Evolutionary conservation across 1,284 basidiomycete genomes (phyloP), one percentile per base, ranked within the genome.

Genomic region (Exobasidium cylindrosporum): DNA sequence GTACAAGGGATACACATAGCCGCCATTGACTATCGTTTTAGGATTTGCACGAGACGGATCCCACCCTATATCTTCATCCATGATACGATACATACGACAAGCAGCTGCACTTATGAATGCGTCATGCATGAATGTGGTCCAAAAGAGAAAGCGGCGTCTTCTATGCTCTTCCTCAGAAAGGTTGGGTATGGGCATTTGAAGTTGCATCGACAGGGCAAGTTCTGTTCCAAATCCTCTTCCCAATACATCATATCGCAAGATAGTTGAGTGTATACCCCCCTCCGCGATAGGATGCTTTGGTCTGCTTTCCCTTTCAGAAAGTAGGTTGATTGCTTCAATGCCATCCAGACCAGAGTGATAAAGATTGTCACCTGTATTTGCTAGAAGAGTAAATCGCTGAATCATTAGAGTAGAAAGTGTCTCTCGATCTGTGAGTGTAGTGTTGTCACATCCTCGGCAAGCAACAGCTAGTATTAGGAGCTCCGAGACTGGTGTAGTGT

Each of bases 31-130:
- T 44, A 14, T 23, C n/a, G 14, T 13, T 23, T 44, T 44, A 7
- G 35, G 35, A 17, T 40, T 40, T 7, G 17, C 17, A 7, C 17
- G 35, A 40, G 35, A 40, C 7, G 47, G 21, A 2, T 50, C 47
- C 53, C 53, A 55, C 4, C 53, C 53, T 11, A 55, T 44, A 23
- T 55, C 32, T 5, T 55, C 53, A 13, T 40, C 31, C 5, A 26
- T 21, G n/a, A 55, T 30, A 14, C 53, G 53, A 28, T 55, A 55
- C 53, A 55, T 55, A 14, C 26, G n/a, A 35, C 53, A 40, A 4
- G 40, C 53, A 13, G 53, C n/a, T 35, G 40, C 53, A 44, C 53
- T 55, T 31, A 21, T 26, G 13, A 55, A 44, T 13, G 53, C 53
- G 17, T 55, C 53, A 3, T 30, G 24, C n/a, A 31, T 31, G 30